Evolutionary conservation across 2,329 filamentous ascomycete genomes (phyloP), one percentile per base, ranked within the genome.

Genomic region (Aspergillus sp.): DNA sequence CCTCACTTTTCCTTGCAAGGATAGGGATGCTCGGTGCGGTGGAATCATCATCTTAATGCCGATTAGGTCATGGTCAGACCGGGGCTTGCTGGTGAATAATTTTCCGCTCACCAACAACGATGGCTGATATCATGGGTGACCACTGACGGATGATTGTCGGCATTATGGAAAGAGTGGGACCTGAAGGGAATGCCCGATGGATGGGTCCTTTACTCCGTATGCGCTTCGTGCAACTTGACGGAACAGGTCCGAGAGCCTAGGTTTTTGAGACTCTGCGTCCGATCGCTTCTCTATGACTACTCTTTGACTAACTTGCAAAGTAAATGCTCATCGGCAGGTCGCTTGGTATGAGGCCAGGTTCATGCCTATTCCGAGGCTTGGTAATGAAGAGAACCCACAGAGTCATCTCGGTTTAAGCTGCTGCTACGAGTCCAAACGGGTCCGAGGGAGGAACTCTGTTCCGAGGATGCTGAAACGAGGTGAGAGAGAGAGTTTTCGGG

Each of bases 131-230:
- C 8, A 11, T 31, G 27, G 27, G 25, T 39, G 46, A 54, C 62
- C 60, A 58, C 48, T n/a, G 41, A 56, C 62, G 62, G 62, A 27
- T 48, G 45, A 48, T 31, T 59, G 37, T 35, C 31, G 25, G 47
- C 37, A 57, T 23, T 17, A 46, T 46, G 37, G n/a, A 39, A 27
- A 7, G 31, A 35, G 45, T 41, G 35, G 33, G 25, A 37, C 19
- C n/a, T 27, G 15, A 40, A 21, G 31, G 41, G n/a, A 33, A 41
- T 33, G 23, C 27, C 15, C 19, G 33, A 48, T 33, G 21, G 23
- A 9, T 33, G 37, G 33, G 44, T 41, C 31, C 25, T 27, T 19
- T n/a, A 19, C 19, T 19, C 19, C 19, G 3, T 19, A 7, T 44
- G 15, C 17, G 6, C 23, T 51, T 41, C 39, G 37, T 51, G n/a